phyloP scores from a whole-genome alignment of 2,329 filamentous ascomycete genomes.

The Nemania bipapillata region DNA sequence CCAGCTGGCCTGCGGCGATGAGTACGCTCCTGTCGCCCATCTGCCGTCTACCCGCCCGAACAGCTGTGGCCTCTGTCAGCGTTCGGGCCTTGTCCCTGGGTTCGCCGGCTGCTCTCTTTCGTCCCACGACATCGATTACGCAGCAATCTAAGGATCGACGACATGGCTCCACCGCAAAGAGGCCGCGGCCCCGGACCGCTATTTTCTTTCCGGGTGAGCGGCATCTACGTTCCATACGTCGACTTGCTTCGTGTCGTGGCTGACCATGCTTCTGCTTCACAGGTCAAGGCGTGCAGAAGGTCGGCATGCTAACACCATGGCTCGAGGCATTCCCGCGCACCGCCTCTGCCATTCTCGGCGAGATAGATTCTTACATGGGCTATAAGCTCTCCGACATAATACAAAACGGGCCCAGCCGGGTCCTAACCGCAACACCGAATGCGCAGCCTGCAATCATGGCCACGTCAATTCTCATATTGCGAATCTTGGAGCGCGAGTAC shows the following conservation, averaged over 20 bases:
- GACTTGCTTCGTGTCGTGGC: slow-evolving; percentile 16
- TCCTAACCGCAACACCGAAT: slow-evolving; percentile 83
- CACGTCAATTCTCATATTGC: slow-evolving; percentile 87
- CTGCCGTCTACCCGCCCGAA: slow-evolving; percentile 42
- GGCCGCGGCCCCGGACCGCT: slow-evolving; percentile 62
- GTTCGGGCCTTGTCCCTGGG: slow-evolving; percentile 32
- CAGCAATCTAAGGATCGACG: slow-evolving; percentile 32
- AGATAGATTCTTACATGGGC: slow-evolving; percentile 82
- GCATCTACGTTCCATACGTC: slow-evolving; percentile 15
- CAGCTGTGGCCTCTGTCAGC: slow-evolving; percentile 30
- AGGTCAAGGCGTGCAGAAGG: slow-evolving; percentile 90
- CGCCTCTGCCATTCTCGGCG: slow-evolving; percentile 78
- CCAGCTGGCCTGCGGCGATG: slow-evolving; percentile 49
- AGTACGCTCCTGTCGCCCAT: slow-evolving; percentile 44
- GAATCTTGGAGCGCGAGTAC: slow-evolving; percentile 86
- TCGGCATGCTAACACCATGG: slow-evolving; percentile 89
- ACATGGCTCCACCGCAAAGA: slow-evolving; percentile 50
- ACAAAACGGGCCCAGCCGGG: slow-evolving; percentile 78
- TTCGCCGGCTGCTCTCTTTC: slow-evolving; percentile 2
- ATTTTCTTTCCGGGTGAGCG: slow-evolving; percentile 68
- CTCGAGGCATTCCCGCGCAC: slow-evolving; percentile 84
- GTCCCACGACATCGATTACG: slow-evolving; percentile 39
- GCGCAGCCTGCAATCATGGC: slow-evolving; percentile 97
- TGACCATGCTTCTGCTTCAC: slow-evolving; percentile 30
- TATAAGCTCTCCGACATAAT: slow-evolving; percentile 82